These are phyloP conservation scores for Pleomassaria siparia DNA, from an alignment of 2,329 filamentous ascomycete genomes.

Conservation along the genomic window DNA sequence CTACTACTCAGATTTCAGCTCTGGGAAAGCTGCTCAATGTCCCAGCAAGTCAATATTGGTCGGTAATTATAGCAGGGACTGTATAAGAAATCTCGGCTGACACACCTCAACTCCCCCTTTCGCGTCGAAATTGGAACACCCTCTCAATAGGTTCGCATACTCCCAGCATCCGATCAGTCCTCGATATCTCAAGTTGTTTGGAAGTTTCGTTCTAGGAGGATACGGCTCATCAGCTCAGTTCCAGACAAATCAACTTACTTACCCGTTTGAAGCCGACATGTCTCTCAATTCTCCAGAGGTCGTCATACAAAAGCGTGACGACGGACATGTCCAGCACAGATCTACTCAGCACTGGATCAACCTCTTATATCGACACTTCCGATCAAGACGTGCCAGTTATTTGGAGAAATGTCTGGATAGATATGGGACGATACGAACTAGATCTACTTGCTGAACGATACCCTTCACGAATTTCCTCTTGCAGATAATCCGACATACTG, in stretches of 20 bases:
- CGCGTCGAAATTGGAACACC: slow-evolving; percentile 31
- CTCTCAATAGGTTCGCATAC: slow-evolving; percentile 29
- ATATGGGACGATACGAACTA: slow-evolving; percentile 36
- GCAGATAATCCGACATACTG: slow-evolving; percentile 38
- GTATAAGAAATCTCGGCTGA: too few relatives aligned
- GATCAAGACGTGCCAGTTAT: slow-evolving; percentile 30
- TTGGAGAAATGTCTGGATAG: slow-evolving; percentile 43
- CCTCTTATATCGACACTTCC: slow-evolving; percentile 45
- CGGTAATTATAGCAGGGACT: too few relatives aligned
- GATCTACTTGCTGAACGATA: slow-evolving; percentile 43
- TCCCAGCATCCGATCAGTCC: slow-evolving; percentile 36
- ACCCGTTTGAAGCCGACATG: slow-evolving; percentile 28
- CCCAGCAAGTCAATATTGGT: slow-evolving; percentile 29
- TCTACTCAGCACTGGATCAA: slow-evolving; percentile 21
- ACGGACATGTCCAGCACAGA: slow-evolving; percentile 21
- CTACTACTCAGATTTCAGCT: slow-evolving; percentile 3
- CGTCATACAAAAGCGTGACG: slow-evolving; percentile 25
- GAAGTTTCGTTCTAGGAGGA: slow-evolving; percentile 43
- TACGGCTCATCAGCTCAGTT: slow-evolving; percentile 40
- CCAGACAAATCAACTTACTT: slow-evolving; percentile 25
- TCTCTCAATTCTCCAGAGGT: slow-evolving; percentile 30
- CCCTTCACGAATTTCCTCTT: slow-evolving; percentile 32
- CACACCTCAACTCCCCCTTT: too few relatives aligned
- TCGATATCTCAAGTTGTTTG: slow-evolving; percentile 35
- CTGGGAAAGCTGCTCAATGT: slow-evolving; percentile 24